phyloP scores from a whole-genome alignment of 306 rosid species.

The Clitoria ternatea region DNA sequence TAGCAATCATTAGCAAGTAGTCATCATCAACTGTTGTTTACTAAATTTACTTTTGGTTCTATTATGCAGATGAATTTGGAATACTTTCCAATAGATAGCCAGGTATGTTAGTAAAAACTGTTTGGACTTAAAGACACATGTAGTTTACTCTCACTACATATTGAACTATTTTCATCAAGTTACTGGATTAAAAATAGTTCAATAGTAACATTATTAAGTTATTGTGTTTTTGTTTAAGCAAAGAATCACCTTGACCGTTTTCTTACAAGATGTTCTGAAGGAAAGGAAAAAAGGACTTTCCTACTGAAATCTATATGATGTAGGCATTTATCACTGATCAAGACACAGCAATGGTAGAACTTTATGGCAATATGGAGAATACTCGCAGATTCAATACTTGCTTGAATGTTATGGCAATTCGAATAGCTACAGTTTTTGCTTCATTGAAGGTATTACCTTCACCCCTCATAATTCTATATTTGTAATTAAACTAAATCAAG shows the following conservation, averaged over 20 bases:
- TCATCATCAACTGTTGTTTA: slow-evolving; percentile 17
- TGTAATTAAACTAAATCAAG: neutral
- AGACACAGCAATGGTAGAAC: slow-evolving; percentile 68
- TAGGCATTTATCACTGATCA: slow-evolving; percentile 92
- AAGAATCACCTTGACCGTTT: slow-evolving; percentile 5
- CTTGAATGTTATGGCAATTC: slow-evolving; percentile 73
- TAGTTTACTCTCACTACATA: neutral
- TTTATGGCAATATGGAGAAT: slow-evolving; percentile 57
- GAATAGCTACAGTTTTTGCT: slow-evolving; percentile 93
- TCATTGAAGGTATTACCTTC: slow-evolving; percentile 61
- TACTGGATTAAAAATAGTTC: no score
- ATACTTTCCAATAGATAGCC: slow-evolving; percentile 82
- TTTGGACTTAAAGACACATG: slow-evolving; percentile 5
- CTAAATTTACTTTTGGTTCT: slow-evolving; percentile 18
- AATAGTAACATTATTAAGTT: neutral
- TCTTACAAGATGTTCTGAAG: neutral
- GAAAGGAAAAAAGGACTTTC: slow-evolving; percentile 13
- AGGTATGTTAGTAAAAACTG: slow-evolving; percentile 51
- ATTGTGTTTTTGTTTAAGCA: slow-evolving; percentile 13
- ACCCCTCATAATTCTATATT: neutral
- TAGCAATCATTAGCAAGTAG: slow-evolving; percentile 13
- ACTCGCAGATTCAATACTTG: slow-evolving; percentile 53
- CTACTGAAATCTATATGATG: slow-evolving; percentile 23
- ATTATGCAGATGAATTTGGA: slow-evolving; percentile 86
- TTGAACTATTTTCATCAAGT: neutral